Base-by-base conservation (phyloP, 148 eudicot species). In the Polygonum aviculare region DNA sequence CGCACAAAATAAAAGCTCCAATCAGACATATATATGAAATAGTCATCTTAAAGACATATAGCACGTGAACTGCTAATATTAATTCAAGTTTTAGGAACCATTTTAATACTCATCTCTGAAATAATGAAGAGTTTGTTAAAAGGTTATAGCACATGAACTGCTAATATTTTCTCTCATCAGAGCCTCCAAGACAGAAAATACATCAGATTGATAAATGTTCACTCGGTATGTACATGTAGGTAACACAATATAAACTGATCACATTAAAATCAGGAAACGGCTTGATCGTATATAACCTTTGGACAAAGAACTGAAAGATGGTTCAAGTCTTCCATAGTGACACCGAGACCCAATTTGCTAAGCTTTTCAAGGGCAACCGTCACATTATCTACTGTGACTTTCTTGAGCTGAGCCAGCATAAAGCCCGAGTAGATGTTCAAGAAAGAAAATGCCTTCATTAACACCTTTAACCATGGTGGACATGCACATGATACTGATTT, bases 251-350 rank as follows among this genome's bases (percentile, higher is more conserved):
- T 26, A 31, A 3, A 12, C 12, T 63, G 69, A 63, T 33, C 40
- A 33, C 72, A 38, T 36, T 38, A 15, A 67, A 14, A 67, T 67
- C 22, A 36, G 72, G 21, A 67, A 36, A 22, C 21, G 21, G 38
- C 19, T 15, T 15, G 45, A 33, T 16, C 74, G 75, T 74, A 52
- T 76, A 91, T 26, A 44, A 44, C 97, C 98, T 88, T 80, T 31
- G 98, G 98, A 82, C 87, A 91, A 80, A 91, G 82, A 74, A 84
- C 70, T 51, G 95, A 81, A 69, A 94, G 90, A 67, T 79, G 83
- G 83, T 84, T 89, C 74, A 94, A 74, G 70, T 88, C 95, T 36
- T 85, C 83, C 76, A 86, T 78, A 78, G 83, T 83, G 73, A 76
- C 77, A 75, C 82, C 70, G 79, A 86, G 74, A 38, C 95, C 92